Percentiles rank a stretch among this genome's conserved stretches.
Conservation (phyloP, 192 early-diverging fungal species). For the Backusella morwellensis region DNA sequence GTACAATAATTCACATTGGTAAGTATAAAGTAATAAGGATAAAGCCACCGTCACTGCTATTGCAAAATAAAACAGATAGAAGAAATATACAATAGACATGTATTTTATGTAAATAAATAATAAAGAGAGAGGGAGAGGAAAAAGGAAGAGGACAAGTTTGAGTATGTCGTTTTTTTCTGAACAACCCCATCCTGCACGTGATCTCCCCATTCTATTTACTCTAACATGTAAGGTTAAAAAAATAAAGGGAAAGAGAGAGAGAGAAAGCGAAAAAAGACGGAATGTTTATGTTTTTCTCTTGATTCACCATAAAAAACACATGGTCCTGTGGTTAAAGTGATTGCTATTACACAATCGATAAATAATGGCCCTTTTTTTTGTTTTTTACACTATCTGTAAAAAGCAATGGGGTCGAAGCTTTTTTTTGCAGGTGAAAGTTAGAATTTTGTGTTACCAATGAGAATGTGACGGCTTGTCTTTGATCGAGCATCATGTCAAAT, state of each 20-base stretch:
- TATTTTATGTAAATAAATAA: not conserved
- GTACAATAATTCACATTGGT: constrained; percentile 37
- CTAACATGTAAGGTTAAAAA: not conserved
- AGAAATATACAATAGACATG: constrained; percentile 13
- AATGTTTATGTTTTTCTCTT: not conserved
- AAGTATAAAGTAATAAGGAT: constrained; percentile 28
- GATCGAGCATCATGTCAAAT: not conserved
- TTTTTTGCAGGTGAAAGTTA: constrained; percentile 3
- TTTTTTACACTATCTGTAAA: not conserved
- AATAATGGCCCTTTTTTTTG: not conserved
- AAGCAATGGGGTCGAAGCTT: not conserved
- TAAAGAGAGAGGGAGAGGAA: not conserved
- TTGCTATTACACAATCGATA: not conserved
- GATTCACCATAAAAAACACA: not conserved
- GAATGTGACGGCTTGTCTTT: not conserved
- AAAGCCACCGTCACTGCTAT: constrained; percentile 21
- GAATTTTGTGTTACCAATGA: not conserved
- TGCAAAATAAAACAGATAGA: constrained; percentile 30
- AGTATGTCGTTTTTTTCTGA: not conserved
- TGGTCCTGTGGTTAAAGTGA: not conserved
- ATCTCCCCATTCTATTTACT: constrained; percentile 8
- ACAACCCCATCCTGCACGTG: constrained; percentile 17
- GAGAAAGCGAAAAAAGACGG: not conserved
- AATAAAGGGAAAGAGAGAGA: not conserved
- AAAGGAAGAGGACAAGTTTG: not conserved